phyloP scores from a whole-genome alignment of 441 rosid genomes.

The Syzygium malaccense region DNA sequence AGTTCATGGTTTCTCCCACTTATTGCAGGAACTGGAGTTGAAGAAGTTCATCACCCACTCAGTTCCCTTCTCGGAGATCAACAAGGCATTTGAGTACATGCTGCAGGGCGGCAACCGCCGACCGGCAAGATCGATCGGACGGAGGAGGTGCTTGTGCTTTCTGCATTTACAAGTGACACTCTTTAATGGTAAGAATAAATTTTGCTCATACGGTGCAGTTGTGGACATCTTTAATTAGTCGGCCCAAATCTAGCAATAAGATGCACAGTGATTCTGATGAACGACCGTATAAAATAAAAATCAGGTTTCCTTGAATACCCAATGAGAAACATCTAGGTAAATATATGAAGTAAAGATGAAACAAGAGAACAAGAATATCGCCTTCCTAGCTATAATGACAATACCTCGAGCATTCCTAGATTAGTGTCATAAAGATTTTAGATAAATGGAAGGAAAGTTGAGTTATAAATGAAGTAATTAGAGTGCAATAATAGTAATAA shows the following conservation, averaged over 20 bases:
- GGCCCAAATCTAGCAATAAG: neutral
- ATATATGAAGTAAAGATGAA: neutral
- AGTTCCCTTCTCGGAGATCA: constrained; percentile 61
- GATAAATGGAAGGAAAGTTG: too few species aligned
- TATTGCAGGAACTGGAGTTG: constrained; percentile 58
- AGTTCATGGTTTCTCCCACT: neutral
- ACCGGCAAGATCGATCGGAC: neutral
- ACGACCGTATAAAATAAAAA: neutral
- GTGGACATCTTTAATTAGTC: neutral
- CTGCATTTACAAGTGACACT: neutral
- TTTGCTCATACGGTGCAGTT: neutral
- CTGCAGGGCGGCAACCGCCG: constrained; percentile 24
- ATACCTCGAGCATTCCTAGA: too few species aligned
- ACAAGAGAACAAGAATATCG: neutral
- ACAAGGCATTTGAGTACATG: constrained; percentile 77
- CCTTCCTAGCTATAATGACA: neutral
- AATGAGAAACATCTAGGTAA: neutral
- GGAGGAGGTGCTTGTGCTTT: neutral
- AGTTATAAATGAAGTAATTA: neutral
- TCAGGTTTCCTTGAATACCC: neutral
- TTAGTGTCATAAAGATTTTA: neutral
- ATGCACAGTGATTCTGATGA: neutral
- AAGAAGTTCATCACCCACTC: constrained; percentile 71
- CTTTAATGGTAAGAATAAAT: neutral
- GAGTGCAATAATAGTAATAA: neutral